Evolutionary conservation across 1,284 basidiomycete genomes (phyloP), one percentile per base, ranked within the genome.

Genomic region (Anthracocystis panici-leucophaei): DNA sequence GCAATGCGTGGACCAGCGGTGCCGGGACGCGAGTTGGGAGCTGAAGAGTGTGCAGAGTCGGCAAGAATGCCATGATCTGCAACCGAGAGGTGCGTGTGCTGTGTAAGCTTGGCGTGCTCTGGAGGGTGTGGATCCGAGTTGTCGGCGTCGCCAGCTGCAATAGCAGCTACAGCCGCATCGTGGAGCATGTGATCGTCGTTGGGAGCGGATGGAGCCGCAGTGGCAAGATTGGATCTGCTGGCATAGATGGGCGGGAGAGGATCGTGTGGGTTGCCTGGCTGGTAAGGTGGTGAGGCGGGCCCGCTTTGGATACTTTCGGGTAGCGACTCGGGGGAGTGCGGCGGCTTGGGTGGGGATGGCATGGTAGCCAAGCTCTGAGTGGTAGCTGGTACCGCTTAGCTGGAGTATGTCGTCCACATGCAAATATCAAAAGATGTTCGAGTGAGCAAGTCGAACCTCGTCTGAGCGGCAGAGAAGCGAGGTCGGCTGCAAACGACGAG

Each of bases 1-100:
- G 74, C 75, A 18, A 82, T 75, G 29, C 81, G 77, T 7, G 75
- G 71, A 23, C 65, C 71, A 20, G 65, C 68, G 5, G 67, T 74
- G 42, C 57, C 64, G 0, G 67, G 56, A 20, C 66, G 71, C 9
- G 67, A 75, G 33, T 44, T 56, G 54, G 57, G 23, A 33, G 29
- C 44, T 12, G 71, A 74, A 23, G 57, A 48, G 35, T 16, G 31
- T 18, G 41, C 35, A 2, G 65, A 62, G 29, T 54, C 48, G 16
- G 40, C 49, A 12, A 60, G 51, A 35, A 57, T 65, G 52, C 58
- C 35, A 53, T 63, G 45, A n/a, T 65, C 50, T 35, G 59, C 52
- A 10, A 40, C 27, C 2, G 27, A n/a, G 10, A 29, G 56, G 12
- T 38, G 38, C 3, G 40, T 35, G 0, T 56, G 49, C 35, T 48